phyloP scores from a whole-genome alignment of 192 early-diverging fungal species.

The Dispira simplex region DNA sequence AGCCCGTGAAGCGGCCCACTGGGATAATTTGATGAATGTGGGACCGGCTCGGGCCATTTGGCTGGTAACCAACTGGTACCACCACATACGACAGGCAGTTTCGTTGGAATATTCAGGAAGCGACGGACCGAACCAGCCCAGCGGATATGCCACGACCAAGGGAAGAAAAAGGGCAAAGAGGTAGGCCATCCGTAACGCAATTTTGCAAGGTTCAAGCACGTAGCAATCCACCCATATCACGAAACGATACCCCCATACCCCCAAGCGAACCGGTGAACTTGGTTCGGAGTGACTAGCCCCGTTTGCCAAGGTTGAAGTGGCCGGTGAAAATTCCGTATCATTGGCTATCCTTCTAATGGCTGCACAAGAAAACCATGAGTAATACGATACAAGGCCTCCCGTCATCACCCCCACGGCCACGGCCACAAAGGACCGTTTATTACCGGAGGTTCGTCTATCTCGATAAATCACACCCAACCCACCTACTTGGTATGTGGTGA shows the following conservation, averaged over 20 bases:
- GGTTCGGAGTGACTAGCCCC: no score
- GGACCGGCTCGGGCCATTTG: conserved; percentile 81
- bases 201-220: conserved; percentile 33
- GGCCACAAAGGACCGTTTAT: no score
- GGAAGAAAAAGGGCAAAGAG: conserved; percentile 58
- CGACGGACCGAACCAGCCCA: conserved; percentile 34
- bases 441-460: no score
- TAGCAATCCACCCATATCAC: neutral
- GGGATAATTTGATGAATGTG: conserved; percentile 91
- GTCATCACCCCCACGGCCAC: no score
- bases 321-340: no score
- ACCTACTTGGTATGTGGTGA: no score
- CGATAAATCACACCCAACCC: no score
- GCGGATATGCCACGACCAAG: conserved; percentile 37
- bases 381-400: no score
- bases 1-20: conserved; percentile 86
- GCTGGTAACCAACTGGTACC: conserved; percentile 62
- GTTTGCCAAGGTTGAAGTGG: no score
- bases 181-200: conserved; percentile 37
- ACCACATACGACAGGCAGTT: conserved; percentile 54
- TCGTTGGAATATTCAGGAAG: conserved; percentile 29
- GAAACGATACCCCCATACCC: neutral
- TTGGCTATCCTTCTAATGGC: no score
- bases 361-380: no score
- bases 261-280: no score